These are phyloP conservation scores for Colletotrichum viniferum DNA, from an alignment of 2,329 filamentous ascomycete genomes.

Conservation along the genomic window DNA sequence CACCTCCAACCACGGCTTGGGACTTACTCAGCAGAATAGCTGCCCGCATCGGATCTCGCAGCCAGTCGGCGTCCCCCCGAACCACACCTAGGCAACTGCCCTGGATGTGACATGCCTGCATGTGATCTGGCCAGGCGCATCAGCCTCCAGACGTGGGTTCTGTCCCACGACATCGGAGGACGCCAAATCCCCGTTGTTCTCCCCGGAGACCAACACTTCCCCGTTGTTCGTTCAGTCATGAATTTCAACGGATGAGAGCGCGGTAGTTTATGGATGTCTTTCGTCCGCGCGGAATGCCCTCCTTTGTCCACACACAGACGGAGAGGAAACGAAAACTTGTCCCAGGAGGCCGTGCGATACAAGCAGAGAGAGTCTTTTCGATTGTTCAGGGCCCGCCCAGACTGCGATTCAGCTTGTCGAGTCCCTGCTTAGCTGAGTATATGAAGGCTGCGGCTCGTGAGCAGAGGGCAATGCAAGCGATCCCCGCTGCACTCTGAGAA, in stretches of 20 bases:
- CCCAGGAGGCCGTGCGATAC: constrained; percentile 83
- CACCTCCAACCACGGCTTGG: constrained; percentile 28
- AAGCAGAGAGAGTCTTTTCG: constrained; percentile 70
- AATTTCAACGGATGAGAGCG: constrained; percentile 58
- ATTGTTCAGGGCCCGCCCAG: constrained; percentile 24
- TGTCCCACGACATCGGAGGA: constrained; percentile 46
- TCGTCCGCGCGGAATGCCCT: constrained; percentile 83
- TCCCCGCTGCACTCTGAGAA: not conserved
- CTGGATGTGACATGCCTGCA: constrained; percentile 48
- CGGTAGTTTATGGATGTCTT: constrained; percentile 95
- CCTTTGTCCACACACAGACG: constrained; percentile 48
- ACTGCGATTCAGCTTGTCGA: constrained; percentile 30
- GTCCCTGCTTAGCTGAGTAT: constrained; percentile 26
- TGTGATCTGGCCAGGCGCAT: constrained; percentile 63
- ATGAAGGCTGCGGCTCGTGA: constrained; percentile 25
- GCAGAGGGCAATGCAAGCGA: not conserved
- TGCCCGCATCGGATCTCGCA: constrained; percentile 18
- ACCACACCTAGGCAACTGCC: constrained; percentile 45
- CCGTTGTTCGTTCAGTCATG: constrained; percentile 47
- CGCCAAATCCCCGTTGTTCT: constrained; percentile 50
- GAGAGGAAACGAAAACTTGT: constrained; percentile 96
- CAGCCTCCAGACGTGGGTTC: constrained; percentile 51
- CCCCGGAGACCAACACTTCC: constrained; percentile 38
- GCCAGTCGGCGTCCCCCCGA: constrained; percentile 40
- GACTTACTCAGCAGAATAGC: not conserved